Base-by-base conservation (phyloP, 257 asterid genomes). In the Misopates orontium region DNA sequence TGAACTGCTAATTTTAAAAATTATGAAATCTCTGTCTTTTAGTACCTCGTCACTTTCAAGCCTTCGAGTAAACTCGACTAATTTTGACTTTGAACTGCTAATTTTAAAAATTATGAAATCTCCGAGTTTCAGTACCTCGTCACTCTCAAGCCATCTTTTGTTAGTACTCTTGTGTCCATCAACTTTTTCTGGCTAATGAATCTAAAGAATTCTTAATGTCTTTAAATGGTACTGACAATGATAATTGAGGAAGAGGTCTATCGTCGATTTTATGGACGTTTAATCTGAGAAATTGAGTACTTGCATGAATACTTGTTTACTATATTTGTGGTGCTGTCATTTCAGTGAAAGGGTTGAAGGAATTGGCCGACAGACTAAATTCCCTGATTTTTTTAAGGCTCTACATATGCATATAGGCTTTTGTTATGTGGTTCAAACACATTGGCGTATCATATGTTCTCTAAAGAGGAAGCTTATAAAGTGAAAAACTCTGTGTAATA, bases 291-390 rank as follows among this genome's bases (percentile, higher is more conserved):
- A 53, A 56, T 42, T 71, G 64, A 71, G 54, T 62, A 64, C 18
- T 52, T 28, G 17, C 15, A 62, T 47, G 50, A 24, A 10, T 28
- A 36, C 39, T 64, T 64, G 41, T n/a, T n/a, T n/a, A n/a, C n/a
- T n/a, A n/a, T n/a, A n/a, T 32, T 62, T 52, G 18, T 70, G 48
- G 91, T 83, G 88, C 60, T 80, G 89, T 87, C 95, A 84, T 70
- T 80, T 84, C 89, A 73, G 12, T 59, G 72, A 45, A 68, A 66
- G 73, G 9, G 56, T 54, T 58, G 73, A n/a, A 72, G 57, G 75
- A 58, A 77, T 75, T 82, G 87, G 88, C 81, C 80, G 77, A 79
- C 87, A 82, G 57, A 60, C 54, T 36, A 78, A 64, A 56, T 53
- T 70, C 70, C 68, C 64, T 60, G 64, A 69, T 71, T 42, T 68